Conservation (phyloP, 1,284 basidiomycete species). For the Leccinum solheimii region DNA sequence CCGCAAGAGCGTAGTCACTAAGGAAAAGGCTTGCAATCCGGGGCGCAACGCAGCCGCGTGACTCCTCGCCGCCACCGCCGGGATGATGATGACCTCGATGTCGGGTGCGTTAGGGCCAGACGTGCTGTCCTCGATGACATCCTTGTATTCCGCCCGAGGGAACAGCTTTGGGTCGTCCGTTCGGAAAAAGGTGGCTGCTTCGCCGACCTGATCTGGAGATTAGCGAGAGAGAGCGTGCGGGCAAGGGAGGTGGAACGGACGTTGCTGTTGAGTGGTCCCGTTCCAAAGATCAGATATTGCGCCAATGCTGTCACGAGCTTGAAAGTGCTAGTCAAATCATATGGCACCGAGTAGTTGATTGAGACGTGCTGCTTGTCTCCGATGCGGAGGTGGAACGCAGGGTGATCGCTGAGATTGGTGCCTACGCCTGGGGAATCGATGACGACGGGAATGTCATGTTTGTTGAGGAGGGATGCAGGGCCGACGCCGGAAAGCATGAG, state of each 20-base stretch:
- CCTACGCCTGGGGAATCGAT: conserved; percentile 62
- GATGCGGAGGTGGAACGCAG: conserved; percentile 48
- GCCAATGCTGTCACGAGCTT: conserved; percentile 37
- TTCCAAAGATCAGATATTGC: conserved; percentile 46
- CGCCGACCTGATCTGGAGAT: conserved; percentile 46
- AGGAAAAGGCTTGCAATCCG: conserved; percentile 20
- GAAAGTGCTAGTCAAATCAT: conserved; percentile 36
- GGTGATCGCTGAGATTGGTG: conserved; percentile 59
- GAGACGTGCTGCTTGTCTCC: conserved; percentile 50
- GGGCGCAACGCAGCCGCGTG: not conserved
- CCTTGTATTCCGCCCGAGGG: conserved; percentile 41
- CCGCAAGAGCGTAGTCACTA: conserved; percentile 28
- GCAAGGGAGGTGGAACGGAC: conserved; percentile 36
- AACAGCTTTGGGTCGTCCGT: conserved; percentile 56
- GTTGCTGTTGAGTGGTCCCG: conserved; percentile 54
- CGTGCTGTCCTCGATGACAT: conserved; percentile 50
- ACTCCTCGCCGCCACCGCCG: conserved; percentile 32
- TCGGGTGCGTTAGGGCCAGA: conserved; percentile 60
- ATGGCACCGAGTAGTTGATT: conserved; percentile 42
- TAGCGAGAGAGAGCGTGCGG: not conserved
- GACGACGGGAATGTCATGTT: conserved; percentile 50
- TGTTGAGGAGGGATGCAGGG: conserved; percentile 51
- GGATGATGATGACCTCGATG: conserved; percentile 56
- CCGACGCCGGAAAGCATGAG: conserved; percentile 73
- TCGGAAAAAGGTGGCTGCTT: conserved; percentile 58